A percentile compares a stretch with the other conserved stretches of the same genome.
These are phyloP conservation scores for Metschnikowia koreensis DNA, from an alignment of 805 yeast species.

Conservation along the genomic window DNA sequence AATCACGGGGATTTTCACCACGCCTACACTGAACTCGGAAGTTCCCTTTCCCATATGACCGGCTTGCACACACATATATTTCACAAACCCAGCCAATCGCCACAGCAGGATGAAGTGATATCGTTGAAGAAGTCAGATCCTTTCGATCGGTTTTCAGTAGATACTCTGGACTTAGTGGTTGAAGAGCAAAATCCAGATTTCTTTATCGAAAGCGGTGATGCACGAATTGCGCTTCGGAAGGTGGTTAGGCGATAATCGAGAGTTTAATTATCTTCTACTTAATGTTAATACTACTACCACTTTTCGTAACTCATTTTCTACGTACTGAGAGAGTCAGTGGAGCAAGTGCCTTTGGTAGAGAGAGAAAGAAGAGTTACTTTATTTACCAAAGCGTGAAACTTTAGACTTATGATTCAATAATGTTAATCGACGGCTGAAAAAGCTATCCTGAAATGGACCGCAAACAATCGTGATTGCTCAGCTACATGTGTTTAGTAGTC, in stretches of 20 bases:
- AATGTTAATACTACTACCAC: too few relatives aligned
- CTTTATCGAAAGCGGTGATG: constrained; percentile 17
- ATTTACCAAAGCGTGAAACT: too few relatives aligned
- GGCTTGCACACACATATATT: background rate
- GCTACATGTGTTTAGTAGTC: too few relatives aligned
- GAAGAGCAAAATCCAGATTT: background rate
- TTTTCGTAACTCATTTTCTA: too few relatives aligned
- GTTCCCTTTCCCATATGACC: constrained; percentile 2
- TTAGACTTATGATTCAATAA: too few relatives aligned
- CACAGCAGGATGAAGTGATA: background rate
- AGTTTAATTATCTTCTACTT: background rate
- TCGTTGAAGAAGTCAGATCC: background rate
- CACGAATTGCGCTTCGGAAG: constrained; percentile 10
- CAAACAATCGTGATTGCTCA: too few relatives aligned
- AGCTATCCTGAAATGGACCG: too few relatives aligned
- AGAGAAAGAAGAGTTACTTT: background rate
- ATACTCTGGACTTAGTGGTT: constrained; percentile 1
- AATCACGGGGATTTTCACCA: background rate
- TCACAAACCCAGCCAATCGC: background rate
- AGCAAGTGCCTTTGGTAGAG: too few relatives aligned
- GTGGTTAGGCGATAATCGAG: constrained; percentile 4
- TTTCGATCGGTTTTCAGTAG: background rate
- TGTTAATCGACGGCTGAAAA: too few relatives aligned
- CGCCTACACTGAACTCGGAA: background rate
- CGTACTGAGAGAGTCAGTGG: too few relatives aligned